Evolutionary conservation across 164 flowering plant species (phyloP).

Genomic region (Kingdonia uniflora): DNA sequence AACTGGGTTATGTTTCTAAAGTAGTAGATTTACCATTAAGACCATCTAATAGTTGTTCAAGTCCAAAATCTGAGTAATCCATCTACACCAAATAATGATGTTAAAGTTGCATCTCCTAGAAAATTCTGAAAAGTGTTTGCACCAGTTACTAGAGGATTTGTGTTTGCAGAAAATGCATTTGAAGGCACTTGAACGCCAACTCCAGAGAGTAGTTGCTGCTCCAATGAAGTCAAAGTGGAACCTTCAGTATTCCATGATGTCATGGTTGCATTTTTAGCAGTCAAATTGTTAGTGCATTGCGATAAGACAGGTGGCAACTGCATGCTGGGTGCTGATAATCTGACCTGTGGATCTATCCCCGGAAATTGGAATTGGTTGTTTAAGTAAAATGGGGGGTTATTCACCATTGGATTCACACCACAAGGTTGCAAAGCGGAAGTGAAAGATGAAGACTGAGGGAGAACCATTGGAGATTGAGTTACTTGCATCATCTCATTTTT

Average conservation of each 20-base stretch:
- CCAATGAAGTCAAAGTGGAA: conserved; percentile 31
- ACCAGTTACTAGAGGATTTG: conserved; percentile 7
- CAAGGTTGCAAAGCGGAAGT: conserved; percentile 11
- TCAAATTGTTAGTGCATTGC: conserved; percentile 12
- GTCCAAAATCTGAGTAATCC: conserved; percentile 36
- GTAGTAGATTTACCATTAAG: conserved; percentile 17
- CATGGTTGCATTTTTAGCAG: neutral
- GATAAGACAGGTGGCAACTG: conserved; percentile 12
- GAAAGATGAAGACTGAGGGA: conserved; percentile 10
- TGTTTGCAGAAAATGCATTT: conserved; percentile 12
- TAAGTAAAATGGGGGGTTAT: conserved; percentile 8
- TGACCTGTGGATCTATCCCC: conserved; percentile 15
- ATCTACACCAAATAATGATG: conserved; percentile 8
- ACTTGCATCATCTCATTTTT: conserved; percentile 17
- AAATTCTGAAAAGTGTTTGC: conserved; percentile 10
- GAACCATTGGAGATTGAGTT: conserved; percentile 7
- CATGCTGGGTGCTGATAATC: conserved; percentile 14
- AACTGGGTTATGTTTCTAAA: conserved; percentile 19
- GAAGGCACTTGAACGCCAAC: conserved; percentile 13
- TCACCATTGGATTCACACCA: conserved; percentile 5
- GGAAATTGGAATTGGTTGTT: conserved; percentile 11
- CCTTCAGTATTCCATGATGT: conserved; percentile 23
- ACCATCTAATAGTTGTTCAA: conserved; percentile 42
- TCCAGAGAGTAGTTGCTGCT: conserved; percentile 25
- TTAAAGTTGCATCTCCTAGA: conserved; percentile 11